Conservation (phyloP, 208 protist genomes). For the Trypanosoma melophagium region DNA sequence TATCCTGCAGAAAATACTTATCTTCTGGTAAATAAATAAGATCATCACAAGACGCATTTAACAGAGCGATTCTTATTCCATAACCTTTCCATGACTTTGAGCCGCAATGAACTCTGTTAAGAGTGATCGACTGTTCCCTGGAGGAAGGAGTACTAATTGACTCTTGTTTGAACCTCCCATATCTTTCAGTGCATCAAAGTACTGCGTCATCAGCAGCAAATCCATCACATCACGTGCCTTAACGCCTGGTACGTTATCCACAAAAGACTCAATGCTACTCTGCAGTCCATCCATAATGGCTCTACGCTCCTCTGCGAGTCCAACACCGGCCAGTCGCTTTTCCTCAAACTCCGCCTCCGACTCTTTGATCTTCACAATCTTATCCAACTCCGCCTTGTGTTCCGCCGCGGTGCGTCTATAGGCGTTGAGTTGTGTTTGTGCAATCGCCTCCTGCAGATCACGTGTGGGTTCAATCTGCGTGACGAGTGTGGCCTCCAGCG, state of each 20-base stretch:
- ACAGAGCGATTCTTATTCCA: constrained; percentile 31
- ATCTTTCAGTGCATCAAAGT: constrained; percentile 84
- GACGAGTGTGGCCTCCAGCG: constrained; percentile 62
- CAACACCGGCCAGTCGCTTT: constrained; percentile 68
- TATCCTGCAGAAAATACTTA: too few relatives aligned
- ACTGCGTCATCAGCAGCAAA: constrained; percentile 77
- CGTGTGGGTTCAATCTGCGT: constrained; percentile 71
- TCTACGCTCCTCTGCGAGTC: constrained; percentile 64
- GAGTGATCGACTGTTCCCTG: background rate
- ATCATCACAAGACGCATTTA: constrained; percentile 19
- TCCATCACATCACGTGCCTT: constrained; percentile 63
- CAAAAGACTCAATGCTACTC: constrained; percentile 62
- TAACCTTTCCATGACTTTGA: constrained; percentile 24
- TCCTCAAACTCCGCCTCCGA: constrained; percentile 74
- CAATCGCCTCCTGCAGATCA: constrained; percentile 73
- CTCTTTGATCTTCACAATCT: constrained; percentile 61
- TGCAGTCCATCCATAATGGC: constrained; percentile 73
- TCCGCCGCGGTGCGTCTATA: constrained; percentile 60
- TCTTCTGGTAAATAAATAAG: background rate
- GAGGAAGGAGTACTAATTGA: constrained; percentile 52
- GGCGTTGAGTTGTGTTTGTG: constrained; percentile 73
- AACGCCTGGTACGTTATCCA: constrained; percentile 47
- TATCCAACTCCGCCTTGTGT: constrained; percentile 69
- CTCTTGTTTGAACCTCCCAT: constrained; percentile 43
- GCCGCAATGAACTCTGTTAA: constrained; percentile 44